These are phyloP conservation scores for Verbascum thapsus DNA, from an alignment of 257 asterid genomes.

Conservation along the genomic window DNA sequence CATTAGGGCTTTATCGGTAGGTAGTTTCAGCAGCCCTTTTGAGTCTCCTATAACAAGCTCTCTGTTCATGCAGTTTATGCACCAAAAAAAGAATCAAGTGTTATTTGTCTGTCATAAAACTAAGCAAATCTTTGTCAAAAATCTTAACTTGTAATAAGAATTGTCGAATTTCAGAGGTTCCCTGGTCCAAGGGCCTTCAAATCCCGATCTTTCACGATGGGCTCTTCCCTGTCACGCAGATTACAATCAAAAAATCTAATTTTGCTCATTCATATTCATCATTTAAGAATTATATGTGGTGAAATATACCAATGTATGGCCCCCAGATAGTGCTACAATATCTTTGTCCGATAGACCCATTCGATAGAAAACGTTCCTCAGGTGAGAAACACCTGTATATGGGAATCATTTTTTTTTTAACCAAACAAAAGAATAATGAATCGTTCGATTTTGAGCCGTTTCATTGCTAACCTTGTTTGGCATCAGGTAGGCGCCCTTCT, in stretches of 20 bases:
- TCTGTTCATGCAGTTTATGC: slow-evolving; percentile 37
- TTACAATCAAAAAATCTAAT: slow-evolving; percentile 2
- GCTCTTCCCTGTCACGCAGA: slow-evolving; percentile 67
- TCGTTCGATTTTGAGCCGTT: background rate
- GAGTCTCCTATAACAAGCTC: slow-evolving; percentile 81
- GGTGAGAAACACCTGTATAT: slow-evolving; percentile 59
- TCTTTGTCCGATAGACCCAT: slow-evolving; percentile 83
- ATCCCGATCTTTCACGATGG: slow-evolving; percentile 82
- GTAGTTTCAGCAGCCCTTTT: slow-evolving; percentile 68
- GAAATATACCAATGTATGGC: slow-evolving; percentile 73
- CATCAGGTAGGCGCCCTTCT: slow-evolving; percentile 91
- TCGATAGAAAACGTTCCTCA: slow-evolving; percentile 68
- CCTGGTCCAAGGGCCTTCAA: slow-evolving; percentile 89
- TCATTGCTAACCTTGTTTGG: slow-evolving; percentile 60
- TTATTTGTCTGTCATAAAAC: no score
- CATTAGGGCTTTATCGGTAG: no score
- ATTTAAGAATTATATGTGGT: slow-evolving; percentile 11
- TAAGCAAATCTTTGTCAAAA: no score
- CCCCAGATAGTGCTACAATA: slow-evolving; percentile 85
- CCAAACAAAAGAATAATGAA: background rate
- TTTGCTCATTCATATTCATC: background rate
- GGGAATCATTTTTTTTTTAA: background rate
- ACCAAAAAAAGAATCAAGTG: no score
- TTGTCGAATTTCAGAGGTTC: slow-evolving; percentile 82
- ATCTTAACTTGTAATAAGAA: no score